phyloP scores from a whole-genome alignment of 805 yeast genomes.

The Cyberlindnera nakhonratchasimensis region DNA sequence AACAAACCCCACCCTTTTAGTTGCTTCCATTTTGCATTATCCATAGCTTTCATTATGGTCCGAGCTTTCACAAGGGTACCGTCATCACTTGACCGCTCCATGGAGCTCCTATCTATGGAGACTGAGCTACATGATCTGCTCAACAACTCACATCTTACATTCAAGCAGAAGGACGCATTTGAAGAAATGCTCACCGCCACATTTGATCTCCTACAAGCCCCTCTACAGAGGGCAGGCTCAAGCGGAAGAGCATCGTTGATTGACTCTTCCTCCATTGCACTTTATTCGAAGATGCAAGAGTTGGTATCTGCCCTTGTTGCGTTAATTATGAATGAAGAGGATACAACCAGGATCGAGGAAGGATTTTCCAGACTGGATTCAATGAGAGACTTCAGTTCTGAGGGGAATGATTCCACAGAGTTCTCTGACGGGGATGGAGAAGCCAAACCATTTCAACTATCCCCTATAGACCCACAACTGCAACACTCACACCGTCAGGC shows the following conservation, averaged over 20 bases:
- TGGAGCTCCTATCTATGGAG: slow-evolving; percentile 33
- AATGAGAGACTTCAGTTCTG: background rate
- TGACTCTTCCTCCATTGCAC: slow-evolving; percentile 26
- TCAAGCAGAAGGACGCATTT: slow-evolving; percentile 22
- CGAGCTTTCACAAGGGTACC: slow-evolving; percentile 10
- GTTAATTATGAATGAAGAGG: slow-evolving; percentile 30
- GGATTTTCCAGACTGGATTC: slow-evolving; percentile 2
- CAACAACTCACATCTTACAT: slow-evolving; percentile 15
- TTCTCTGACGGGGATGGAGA: slow-evolving; percentile 2
- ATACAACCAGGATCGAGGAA: slow-evolving; percentile 12
- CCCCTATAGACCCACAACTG: slow-evolving; percentile 1
- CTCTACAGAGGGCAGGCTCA: slow-evolving; percentile 10
- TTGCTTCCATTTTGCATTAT: no score
- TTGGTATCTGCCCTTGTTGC: slow-evolving; percentile 32
- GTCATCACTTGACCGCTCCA: slow-evolving; percentile 23
- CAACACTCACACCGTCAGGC: background rate
- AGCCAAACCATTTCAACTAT: background rate
- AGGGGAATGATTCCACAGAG: slow-evolving; percentile 8
- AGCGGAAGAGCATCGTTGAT: slow-evolving; percentile 22
- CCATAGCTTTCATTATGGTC: no score
- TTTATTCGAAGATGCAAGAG: slow-evolving; percentile 33
- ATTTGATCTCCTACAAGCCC: slow-evolving; percentile 29
- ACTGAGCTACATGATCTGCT: slow-evolving; percentile 27
- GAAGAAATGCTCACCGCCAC: slow-evolving; percentile 21
- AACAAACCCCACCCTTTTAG: background rate